phyloP scores from a whole-genome alignment of 2,329 filamentous ascomycete species.

The Dothideomycetes sp. region DNA sequence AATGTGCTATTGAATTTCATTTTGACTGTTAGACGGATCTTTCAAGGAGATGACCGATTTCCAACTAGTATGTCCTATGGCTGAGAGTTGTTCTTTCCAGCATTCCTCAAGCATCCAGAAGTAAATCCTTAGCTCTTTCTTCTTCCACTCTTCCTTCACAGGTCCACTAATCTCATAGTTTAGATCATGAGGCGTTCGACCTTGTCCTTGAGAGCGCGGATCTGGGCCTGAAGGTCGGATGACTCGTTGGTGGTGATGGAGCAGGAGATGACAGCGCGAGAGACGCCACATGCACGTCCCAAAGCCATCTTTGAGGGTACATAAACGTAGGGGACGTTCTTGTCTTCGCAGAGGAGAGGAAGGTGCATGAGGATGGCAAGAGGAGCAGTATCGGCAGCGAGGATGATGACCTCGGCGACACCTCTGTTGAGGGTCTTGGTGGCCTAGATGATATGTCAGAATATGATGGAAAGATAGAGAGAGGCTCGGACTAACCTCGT shows the following conservation, averaged over 20 bases:
- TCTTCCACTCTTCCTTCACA: neutral
- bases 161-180: neutral
- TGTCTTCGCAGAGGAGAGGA: conserved; percentile 72
- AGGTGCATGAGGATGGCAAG: conserved; percentile 83
- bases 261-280: conserved; percentile 73
- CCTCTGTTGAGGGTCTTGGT: conserved; percentile 33
- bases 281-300: conserved; percentile 82
- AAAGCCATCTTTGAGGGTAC: conserved; percentile 65
- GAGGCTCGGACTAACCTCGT: too few species aligned
- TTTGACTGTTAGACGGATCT: too few species aligned
- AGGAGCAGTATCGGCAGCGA: conserved; percentile 79
- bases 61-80: too few species aligned
- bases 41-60: too few species aligned
- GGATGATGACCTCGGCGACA: conserved; percentile 77
- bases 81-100: too few species aligned
- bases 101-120: neutral
- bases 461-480: too few species aligned
- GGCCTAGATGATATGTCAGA: conserved; percentile 26
- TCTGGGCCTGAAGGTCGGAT: conserved; percentile 77
- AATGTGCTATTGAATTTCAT: too few species aligned
- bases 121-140: neutral
- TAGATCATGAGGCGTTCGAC: conserved; percentile 91
- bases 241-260: conserved; percentile 88
- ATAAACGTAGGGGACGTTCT: conserved; percentile 54
- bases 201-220: conserved; percentile 83